phyloP scores from a whole-genome alignment of 495 filamentous ascomycete genomes.

The Talaromyces borbonicus region DNA sequence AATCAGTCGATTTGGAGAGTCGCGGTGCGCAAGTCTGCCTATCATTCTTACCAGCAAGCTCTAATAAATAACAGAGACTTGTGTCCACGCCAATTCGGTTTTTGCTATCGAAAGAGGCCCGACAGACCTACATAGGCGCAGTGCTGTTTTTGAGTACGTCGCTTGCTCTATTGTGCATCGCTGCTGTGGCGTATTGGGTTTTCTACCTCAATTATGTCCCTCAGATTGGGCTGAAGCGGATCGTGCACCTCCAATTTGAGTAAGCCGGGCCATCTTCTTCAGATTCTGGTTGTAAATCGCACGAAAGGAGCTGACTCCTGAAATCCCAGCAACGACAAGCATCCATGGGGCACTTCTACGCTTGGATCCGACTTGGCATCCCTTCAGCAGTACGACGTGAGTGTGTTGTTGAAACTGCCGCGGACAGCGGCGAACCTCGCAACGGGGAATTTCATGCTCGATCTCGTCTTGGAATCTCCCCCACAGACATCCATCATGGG shows the following conservation, averaged over 20 bases:
- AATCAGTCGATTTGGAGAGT: constrained; percentile 8
- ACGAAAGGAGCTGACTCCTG: too few relatives aligned
- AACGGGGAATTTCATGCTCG: constrained; percentile 88
- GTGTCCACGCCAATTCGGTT: constrained; percentile 28
- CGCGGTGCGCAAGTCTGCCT: constrained; percentile 10
- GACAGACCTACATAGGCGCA: constrained; percentile 63
- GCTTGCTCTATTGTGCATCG: constrained; percentile 48
- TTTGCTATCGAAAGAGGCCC: constrained; percentile 54
- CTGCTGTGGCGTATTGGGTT: constrained; percentile 56
- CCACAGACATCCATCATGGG: constrained; percentile 18
- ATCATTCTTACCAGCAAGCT: not conserved
- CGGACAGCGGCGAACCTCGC: constrained; percentile 43
- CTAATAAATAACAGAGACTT: constrained; percentile 16
- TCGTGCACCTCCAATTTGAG: constrained; percentile 77
- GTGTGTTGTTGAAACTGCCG: constrained; percentile 63
- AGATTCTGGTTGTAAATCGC: not conserved
- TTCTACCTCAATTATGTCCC: constrained; percentile 84
- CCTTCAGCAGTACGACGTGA: constrained; percentile 53
- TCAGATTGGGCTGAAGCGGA: constrained; percentile 50
- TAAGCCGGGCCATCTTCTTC: constrained; percentile 20
- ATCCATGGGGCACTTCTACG: constrained; percentile 34
- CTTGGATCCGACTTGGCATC: constrained; percentile 32
- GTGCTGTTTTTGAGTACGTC: constrained; percentile 50
- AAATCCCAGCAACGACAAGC: constrained; percentile 20
- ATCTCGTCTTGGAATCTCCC: constrained; percentile 52